Base-by-base conservation (phyloP, 768 basidiomycete species). In the Trametes cubensis region DNA sequence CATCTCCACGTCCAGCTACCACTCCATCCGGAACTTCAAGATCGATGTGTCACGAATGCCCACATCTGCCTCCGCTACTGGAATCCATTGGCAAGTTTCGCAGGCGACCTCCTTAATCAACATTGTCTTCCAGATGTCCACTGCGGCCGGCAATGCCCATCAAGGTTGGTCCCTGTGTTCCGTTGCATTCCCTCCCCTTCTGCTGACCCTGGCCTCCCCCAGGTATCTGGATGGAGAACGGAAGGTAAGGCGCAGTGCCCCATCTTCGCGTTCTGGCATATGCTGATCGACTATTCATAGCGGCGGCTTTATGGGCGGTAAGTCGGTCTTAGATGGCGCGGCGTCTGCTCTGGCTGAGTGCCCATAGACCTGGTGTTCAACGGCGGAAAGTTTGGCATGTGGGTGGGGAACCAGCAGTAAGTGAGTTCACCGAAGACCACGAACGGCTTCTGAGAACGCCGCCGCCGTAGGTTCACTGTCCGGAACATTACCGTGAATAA, bases 71-170 rank as follows among this genome's bases (percentile, higher is more conserved):
- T 41, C 58, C 62, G 89, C 83, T 39, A 89, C 86, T 14, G 90
- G 88, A 30, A 76, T 92, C 34, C 90, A 92, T 67, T 92, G 90
- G 90, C 90, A 92, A 74, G 87, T 92, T 18, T 83, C 90, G 0
- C 90, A 92, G 71, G 81, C 86, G 11, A 92, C 90, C 0, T 89
- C 87, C 0, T 72, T 92, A 44, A 80, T 87, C 62, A 91, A 92
- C 71, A 84, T 93, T 61, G 80, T 83, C 23, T 80, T 92, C 63
- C 75, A 88, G 61, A 87, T 91, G 88, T 88, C 86, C 3, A 81
- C 81, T 20, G 83, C 78, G 10, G 65, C 80, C 20, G 80, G 83
- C 62, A 90, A 83, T 8, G 81, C 80, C 15, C 90, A 92, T 66
- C 83, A 87, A 80, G 89, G 88, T 84, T 73, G 40, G 60, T 63